Conservation (phyloP, 2,329 filamentous ascomycete species). For the Alternaria longipes region DNA sequence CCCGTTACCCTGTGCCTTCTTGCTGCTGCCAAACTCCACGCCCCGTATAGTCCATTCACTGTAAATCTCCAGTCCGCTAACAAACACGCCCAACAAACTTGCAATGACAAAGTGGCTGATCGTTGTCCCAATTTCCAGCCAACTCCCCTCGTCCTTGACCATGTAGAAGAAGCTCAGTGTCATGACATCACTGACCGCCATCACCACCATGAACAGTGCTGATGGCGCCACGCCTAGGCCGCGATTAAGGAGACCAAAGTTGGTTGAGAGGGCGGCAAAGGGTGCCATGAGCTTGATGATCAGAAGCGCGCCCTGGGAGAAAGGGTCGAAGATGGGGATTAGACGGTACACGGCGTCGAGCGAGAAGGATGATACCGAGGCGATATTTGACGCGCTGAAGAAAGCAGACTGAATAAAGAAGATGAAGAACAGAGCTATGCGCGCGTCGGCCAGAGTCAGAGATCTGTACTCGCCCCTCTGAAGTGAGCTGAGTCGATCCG, state of each 20-base stretch:
- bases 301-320: slow-evolving; percentile 86
- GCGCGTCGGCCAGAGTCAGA: slow-evolving; percentile 81
- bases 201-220: slow-evolving; percentile 89
- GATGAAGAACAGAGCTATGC: slow-evolving; percentile 93
- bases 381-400: slow-evolving; percentile 96
- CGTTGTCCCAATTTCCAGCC: slow-evolving; percentile 96
- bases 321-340: slow-evolving; percentile 91
- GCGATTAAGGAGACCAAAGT: slow-evolving; percentile 91
- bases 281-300: slow-evolving; percentile 91
- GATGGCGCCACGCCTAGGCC: slow-evolving; percentile 84
- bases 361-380: slow-evolving; percentile 91
- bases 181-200: slow-evolving; percentile 86
- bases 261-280: slow-evolving; percentile 90
- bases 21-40: slow-evolving; percentile 68
- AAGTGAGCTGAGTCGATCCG: slow-evolving; percentile 41
- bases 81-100: slow-evolving; percentile 87
- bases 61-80: slow-evolving; percentile 84
- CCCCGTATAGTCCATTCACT: slow-evolving; percentile 85
- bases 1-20: slow-evolving; percentile 22
- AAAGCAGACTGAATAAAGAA: slow-evolving; percentile 94
- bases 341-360: slow-evolving; percentile 88
- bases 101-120: slow-evolving; percentile 97
- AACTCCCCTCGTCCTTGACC: slow-evolving; percentile 94
- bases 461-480: slow-evolving; percentile 65
- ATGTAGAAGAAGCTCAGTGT: slow-evolving; percentile 98